phyloP scores from a whole-genome alignment of 2,329 filamentous ascomycete genomes.

The Simplicillium aogashimaense region DNA sequence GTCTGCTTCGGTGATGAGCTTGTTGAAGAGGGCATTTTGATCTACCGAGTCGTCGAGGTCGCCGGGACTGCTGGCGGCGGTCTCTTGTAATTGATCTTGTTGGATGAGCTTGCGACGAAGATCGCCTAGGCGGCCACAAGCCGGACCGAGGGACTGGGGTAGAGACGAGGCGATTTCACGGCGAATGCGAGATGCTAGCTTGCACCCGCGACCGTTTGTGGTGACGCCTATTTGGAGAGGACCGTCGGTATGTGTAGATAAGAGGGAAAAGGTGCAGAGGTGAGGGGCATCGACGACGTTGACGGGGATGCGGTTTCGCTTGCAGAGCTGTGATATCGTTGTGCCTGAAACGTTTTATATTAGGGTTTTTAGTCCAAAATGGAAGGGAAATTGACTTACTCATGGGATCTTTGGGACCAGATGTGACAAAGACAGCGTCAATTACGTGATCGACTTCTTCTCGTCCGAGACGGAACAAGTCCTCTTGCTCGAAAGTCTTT shows the following conservation, averaged over 20 bases:
- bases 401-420: slow-evolving; percentile 32
- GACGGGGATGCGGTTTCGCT: slow-evolving; percentile 72
- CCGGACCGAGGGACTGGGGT: slow-evolving; percentile 63
- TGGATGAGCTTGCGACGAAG: slow-evolving; percentile 63
- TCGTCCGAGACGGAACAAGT: slow-evolving; percentile 70
- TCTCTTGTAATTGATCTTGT: slow-evolving; percentile 50
- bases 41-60: slow-evolving; percentile 52
- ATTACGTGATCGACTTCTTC: slow-evolving; percentile 68
- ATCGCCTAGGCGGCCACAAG: slow-evolving; percentile 68
- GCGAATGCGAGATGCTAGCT: slow-evolving; percentile 79
- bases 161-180: slow-evolving; percentile 78
- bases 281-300: slow-evolving; percentile 84
- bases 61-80: slow-evolving; percentile 19
- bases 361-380: background rate
- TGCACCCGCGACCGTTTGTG: slow-evolving; percentile 90
- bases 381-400: slow-evolving; percentile 17
- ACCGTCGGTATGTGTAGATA: slow-evolving; percentile 82
- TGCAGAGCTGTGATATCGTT: slow-evolving; percentile 56
- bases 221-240: slow-evolving; percentile 93
- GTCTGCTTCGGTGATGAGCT: slow-evolving; percentile 65
- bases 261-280: slow-evolving; percentile 81
- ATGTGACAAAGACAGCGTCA: slow-evolving; percentile 86
- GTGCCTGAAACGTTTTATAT: slow-evolving; percentile 1
- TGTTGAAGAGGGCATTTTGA: slow-evolving; percentile 78
- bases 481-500: slow-evolving; percentile 56